Evolutionary conservation across 2,329 filamentous ascomycete species (phyloP).

Genomic region (Colletotrichum tamarilloi): DNA sequence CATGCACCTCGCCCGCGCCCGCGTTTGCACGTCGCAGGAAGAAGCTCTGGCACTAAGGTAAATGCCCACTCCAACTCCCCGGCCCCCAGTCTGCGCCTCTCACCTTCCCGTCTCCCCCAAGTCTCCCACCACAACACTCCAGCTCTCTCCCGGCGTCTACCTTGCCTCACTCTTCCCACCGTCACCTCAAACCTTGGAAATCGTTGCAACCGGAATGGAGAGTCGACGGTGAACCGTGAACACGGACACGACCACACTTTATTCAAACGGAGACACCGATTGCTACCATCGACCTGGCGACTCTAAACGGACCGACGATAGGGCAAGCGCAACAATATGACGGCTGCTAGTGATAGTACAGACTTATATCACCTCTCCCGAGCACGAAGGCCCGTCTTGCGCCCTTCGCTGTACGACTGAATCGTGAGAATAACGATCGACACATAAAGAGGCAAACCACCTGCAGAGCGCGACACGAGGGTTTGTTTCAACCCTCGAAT

Average conservation of each 20-base stretch:
- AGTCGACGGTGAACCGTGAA: constrained; percentile 21
- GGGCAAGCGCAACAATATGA: constrained; percentile 29
- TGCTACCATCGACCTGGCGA: constrained; percentile 11
- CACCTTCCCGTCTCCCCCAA: neutral
- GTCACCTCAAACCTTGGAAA: constrained; percentile 34
- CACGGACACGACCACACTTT: constrained; percentile 3
- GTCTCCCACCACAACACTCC: neutral
- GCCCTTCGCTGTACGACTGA: constrained; percentile 11
- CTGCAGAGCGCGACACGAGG: constrained; percentile 23
- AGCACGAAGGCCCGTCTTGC: neutral
- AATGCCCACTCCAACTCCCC: constrained; percentile 12
- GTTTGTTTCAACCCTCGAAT: constrained; percentile 28
- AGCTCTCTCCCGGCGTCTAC: neutral
- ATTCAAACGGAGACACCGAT: constrained; percentile 23
- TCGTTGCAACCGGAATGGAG: constrained; percentile 25
- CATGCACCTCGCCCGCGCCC: constrained; percentile 18
- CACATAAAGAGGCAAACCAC: constrained; percentile 12
- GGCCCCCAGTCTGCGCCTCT: constrained; percentile 12
- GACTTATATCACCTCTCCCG: constrained; percentile 6
- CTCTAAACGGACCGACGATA: constrained; percentile 25
- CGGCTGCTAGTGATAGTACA: constrained; percentile 6
- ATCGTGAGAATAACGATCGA: constrained; percentile 28
- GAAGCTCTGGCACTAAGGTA: neutral
- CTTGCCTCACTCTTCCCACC: constrained; percentile 14
- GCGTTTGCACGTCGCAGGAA: neutral